These are phyloP conservation scores for Exophiala sp. DNA, from an alignment of 2,329 filamentous ascomycete genomes.

Conservation along the genomic window DNA sequence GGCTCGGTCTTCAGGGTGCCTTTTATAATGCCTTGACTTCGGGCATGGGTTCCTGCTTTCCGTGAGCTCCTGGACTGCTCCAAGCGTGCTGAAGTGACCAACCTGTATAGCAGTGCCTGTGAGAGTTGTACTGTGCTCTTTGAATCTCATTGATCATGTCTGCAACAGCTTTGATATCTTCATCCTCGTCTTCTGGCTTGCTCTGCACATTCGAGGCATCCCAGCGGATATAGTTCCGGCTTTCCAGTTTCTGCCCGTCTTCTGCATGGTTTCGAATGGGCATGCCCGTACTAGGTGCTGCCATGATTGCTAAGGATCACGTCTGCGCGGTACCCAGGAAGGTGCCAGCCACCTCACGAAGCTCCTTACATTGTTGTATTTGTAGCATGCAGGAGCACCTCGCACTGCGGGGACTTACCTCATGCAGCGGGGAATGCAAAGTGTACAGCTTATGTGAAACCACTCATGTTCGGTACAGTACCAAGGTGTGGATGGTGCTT, in stretches of 20 bases:
- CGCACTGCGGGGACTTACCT: too few species aligned
- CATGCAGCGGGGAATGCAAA: too few species aligned
- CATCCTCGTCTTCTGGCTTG: slow-evolving; percentile 36
- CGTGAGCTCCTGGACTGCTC: too few species aligned
- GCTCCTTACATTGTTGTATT: too few species aligned
- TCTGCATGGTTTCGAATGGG: background rate
- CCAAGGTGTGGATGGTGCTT: background rate
- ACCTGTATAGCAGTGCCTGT: slow-evolving; percentile 38
- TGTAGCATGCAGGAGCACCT: too few species aligned
- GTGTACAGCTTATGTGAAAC: too few species aligned
- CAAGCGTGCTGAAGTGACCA: too few species aligned
- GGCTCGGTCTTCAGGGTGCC: slow-evolving; percentile 43
- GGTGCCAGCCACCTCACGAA: too few species aligned
- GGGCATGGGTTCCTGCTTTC: slow-evolving; percentile 43
- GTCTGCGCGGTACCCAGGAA: background rate
- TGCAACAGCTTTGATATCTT: slow-evolving; percentile 46
- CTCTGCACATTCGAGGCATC: slow-evolving; percentile 32
- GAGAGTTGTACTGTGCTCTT: slow-evolving; percentile 43
- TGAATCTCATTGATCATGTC: slow-evolving; percentile 47
- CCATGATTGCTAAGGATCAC: background rate
- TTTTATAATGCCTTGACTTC: slow-evolving; percentile 49
- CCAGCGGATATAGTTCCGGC: slow-evolving; percentile 41
- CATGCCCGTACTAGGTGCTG: too few species aligned
- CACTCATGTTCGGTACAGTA: background rate
- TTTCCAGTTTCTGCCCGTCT: background rate